phyloP scores from a whole-genome alignment of 805 yeast genomes.

The Kuraishia piskuri region DNA sequence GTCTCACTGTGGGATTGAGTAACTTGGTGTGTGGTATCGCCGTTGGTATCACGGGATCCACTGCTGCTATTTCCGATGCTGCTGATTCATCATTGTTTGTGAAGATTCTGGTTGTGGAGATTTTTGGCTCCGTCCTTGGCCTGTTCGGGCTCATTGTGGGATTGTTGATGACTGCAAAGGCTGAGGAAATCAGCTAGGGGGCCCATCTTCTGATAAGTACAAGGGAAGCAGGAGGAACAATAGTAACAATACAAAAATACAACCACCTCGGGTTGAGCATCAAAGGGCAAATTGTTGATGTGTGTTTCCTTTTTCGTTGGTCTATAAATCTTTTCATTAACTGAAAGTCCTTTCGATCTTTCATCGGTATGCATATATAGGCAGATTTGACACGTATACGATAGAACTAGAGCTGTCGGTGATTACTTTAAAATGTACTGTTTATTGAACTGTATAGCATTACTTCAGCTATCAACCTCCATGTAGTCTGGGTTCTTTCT shows the following conservation, averaged over 20 bases:
- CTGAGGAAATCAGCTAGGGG: constrained; percentile 66
- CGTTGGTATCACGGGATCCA: constrained; percentile 95
- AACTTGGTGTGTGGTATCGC: constrained; percentile 95
- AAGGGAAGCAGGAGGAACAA: background rate
- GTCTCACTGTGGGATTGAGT: constrained; percentile 87
- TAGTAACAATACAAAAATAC: background rate
- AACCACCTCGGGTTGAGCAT: background rate
- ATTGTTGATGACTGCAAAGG: constrained; percentile 92
- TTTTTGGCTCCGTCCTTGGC: constrained; percentile 94
- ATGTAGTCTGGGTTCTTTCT: constrained; percentile 83
- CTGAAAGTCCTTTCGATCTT: background rate
- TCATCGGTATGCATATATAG: background rate
- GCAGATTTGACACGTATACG: background rate
- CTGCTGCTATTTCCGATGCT: constrained; percentile 98
- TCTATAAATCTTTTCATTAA: too few relatives aligned
- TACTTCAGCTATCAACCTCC: constrained; percentile 23
- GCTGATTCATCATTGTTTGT: constrained; percentile 94
- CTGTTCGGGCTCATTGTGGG: constrained; percentile 96
- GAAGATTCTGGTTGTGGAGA: constrained; percentile 92
- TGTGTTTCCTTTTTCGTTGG: background rate
- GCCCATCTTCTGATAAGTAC: background rate
- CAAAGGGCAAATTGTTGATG: background rate
- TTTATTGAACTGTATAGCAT: background rate
- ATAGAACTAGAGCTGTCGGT: background rate
- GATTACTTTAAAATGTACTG: background rate